Evolutionary conservation across 176 grass and related monocot genomes (phyloP).

Genomic region (Themeda triandra): DNA sequence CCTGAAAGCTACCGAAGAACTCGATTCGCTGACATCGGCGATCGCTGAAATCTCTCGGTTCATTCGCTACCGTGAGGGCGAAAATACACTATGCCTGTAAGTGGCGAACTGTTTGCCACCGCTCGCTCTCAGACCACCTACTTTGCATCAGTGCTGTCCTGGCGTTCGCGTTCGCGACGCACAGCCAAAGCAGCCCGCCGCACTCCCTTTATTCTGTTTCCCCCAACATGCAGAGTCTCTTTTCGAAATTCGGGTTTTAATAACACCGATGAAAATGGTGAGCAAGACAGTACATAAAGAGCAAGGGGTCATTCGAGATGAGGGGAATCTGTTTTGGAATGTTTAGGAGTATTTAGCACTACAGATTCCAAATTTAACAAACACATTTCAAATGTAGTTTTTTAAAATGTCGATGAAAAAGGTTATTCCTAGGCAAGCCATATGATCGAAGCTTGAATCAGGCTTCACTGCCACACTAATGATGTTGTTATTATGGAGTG

Average conservation of each 20-base stretch:
- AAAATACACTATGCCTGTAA: background rate
- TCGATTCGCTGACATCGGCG: constrained; percentile 30
- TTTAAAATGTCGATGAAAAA: background rate
- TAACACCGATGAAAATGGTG: background rate
- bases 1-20: constrained; percentile 33
- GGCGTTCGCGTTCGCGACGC: constrained; percentile 14
- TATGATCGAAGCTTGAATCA: background rate
- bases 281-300: background rate
- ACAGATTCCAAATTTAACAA: background rate
- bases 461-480: background rate
- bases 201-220: background rate
- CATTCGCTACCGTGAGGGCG: background rate
- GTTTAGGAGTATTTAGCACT: too few relatives aligned
- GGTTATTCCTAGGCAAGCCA: background rate
- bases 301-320: too few relatives aligned
- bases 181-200: constrained; percentile 18
- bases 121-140: background rate
- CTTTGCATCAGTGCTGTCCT: constrained; percentile 31
- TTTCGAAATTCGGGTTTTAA: background rate
- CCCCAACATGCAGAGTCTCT: background rate
- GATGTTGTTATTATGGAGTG: background rate
- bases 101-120: background rate
- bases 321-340: background rate
- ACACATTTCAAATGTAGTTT: too few relatives aligned
- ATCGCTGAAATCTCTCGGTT: background rate